These are phyloP conservation scores for Russula olivacea DNA, from an alignment of 768 basidiomycete species.

Conservation along the genomic window DNA sequence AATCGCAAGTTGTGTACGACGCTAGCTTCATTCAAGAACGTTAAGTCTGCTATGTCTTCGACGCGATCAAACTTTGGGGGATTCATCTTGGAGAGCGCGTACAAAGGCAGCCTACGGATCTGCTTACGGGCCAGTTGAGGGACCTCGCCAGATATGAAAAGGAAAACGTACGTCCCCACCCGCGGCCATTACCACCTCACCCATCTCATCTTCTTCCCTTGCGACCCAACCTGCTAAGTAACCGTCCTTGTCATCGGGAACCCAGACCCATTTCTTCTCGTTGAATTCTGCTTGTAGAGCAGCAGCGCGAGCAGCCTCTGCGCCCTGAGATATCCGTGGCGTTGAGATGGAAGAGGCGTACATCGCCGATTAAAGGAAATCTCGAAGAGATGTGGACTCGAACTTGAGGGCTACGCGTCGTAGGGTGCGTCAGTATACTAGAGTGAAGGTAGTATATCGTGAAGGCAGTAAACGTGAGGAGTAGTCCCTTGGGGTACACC, in stretches of 20 bases:
- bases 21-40: slow-evolving; percentile 95
- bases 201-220: slow-evolving; percentile 75
- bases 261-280: slow-evolving; percentile 99
- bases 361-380: not conserved
- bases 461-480: not conserved
- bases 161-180: slow-evolving; percentile 64
- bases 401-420: slow-evolving; percentile 4
- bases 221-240: slow-evolving; percentile 95
- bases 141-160: not conserved
- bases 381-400: not conserved
- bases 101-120: slow-evolving; percentile 67
- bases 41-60: slow-evolving; percentile 96
- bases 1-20: slow-evolving; percentile 96
- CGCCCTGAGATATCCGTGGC: slow-evolving; percentile 36
- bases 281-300: slow-evolving; percentile 94
- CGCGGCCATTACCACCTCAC: slow-evolving; percentile 78
- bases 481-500: not conserved
- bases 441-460: not conserved
- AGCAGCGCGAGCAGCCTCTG: slow-evolving; percentile 74
- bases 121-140: slow-evolving; percentile 30
- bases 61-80: slow-evolving; percentile 98
- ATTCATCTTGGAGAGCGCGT: slow-evolving; percentile 91
- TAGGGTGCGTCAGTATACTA: slow-evolving; percentile 2
- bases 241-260: slow-evolving; percentile 86
- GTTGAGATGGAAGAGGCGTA: slow-evolving; percentile 29